Conservation (phyloP, 2,329 filamentous ascomycete genomes). For the Trichophyton equinum region DNA sequence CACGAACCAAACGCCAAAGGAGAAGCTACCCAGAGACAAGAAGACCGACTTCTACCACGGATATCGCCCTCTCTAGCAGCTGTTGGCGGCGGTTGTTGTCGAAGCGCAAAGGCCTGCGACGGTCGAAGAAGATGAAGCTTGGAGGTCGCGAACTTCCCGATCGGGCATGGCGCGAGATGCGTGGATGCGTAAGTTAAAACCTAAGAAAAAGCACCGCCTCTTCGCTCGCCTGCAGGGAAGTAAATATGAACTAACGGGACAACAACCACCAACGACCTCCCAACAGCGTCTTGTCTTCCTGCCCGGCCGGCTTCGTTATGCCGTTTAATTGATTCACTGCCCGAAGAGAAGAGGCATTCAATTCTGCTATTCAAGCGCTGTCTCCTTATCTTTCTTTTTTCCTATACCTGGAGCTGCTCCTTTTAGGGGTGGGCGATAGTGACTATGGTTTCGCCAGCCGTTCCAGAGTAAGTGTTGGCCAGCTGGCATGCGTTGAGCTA, state of each 20-base stretch:
- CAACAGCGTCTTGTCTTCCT: background rate
- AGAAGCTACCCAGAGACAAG: too few species aligned
- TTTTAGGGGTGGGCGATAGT: background rate
- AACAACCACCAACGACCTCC: background rate
- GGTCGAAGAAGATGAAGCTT: background rate
- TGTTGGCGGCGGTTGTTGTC: background rate
- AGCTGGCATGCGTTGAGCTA: background rate
- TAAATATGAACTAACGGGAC: background rate
- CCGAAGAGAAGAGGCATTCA: background rate
- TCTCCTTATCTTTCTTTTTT: background rate
- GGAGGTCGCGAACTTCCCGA: slow-evolving; percentile 6
- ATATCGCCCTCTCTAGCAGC: background rate
- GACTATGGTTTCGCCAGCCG: slow-evolving; percentile 57
- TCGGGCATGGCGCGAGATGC: slow-evolving; percentile 8
- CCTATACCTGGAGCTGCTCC: background rate
- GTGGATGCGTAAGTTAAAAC: background rate
- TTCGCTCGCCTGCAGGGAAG: too few species aligned
- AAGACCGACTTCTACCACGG: too few species aligned
- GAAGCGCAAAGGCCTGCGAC: background rate
- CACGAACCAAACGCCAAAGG: too few species aligned
- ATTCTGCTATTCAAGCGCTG: background rate
- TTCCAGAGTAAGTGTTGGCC: slow-evolving; percentile 52
- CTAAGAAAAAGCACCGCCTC: background rate
- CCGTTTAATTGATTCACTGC: background rate
- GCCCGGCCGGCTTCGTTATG: background rate